Conservation (phyloP, 169 alveolate genomes). For the Cryptosporidium bovis region DNA sequence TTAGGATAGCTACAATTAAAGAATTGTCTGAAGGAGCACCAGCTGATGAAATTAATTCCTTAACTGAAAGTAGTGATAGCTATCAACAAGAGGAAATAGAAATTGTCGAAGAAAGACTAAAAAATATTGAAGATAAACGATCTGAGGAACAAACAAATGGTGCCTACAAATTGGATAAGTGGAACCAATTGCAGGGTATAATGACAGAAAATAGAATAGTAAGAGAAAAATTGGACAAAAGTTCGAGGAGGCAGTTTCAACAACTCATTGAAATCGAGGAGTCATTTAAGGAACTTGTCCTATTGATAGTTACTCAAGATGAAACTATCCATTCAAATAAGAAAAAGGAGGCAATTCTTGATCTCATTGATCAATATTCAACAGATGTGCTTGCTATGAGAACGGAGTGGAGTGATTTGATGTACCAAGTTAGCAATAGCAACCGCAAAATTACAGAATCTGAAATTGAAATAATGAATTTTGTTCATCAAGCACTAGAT, state of each 20-base stretch:
- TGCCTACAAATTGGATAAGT: constrained; percentile 49
- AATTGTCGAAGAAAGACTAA: constrained; percentile 43
- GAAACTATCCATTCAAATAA: background rate
- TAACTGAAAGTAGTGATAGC: background rate
- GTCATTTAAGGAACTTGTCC: constrained; percentile 15
- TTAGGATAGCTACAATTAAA: constrained; percentile 55
- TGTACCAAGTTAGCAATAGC: constrained; percentile 59
- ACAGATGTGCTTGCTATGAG: constrained; percentile 54
- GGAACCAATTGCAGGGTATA: constrained; percentile 41
- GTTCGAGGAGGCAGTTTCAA: constrained; percentile 52
- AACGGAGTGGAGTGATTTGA: constrained; percentile 69
- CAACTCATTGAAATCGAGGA: constrained; percentile 41
- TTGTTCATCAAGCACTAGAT: constrained; percentile 71
- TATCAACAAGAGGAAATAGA: constrained; percentile 51
- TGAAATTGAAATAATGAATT: constrained; percentile 46
- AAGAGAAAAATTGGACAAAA: constrained; percentile 58
- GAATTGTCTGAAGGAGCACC: constrained; percentile 34
- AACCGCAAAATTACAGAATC: constrained; percentile 52
- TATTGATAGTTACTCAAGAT: constrained; percentile 1
- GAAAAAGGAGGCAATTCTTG: constrained; percentile 22
- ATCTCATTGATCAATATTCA: constrained; percentile 48
- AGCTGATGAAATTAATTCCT: background rate
- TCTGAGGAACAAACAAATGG: constrained; percentile 1
- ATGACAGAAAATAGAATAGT: constrained; percentile 53
- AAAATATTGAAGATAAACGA: constrained; percentile 43